These are phyloP conservation scores for Acrocalymma vagum DNA, from an alignment of 2,329 filamentous ascomycete genomes.

Conservation along the genomic window DNA sequence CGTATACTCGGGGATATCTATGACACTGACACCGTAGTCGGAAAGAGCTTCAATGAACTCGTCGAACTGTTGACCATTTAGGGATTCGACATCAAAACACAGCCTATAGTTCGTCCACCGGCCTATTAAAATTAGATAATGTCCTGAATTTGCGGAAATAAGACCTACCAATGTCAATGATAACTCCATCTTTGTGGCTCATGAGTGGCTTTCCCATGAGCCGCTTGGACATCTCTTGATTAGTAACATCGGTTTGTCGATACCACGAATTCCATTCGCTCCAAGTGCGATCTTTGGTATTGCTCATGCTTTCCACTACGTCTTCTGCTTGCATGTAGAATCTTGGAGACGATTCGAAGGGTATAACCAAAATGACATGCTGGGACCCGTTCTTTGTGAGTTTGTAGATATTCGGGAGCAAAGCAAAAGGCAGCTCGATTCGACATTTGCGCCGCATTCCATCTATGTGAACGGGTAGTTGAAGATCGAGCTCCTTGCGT, in stretches of 20 bases:
- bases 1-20: slow-evolving; percentile 54
- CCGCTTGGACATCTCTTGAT: slow-evolving; percentile 38
- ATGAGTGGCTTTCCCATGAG: slow-evolving; percentile 30
- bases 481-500: slow-evolving; percentile 54
- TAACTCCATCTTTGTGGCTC: slow-evolving; percentile 54
- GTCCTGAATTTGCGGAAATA: slow-evolving; percentile 7
- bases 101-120: slow-evolving; percentile 71
- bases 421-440: slow-evolving; percentile 55
- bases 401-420: slow-evolving; percentile 52
- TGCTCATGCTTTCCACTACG: slow-evolving; percentile 16
- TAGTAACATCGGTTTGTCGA: slow-evolving; percentile 70
- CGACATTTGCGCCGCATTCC: slow-evolving; percentile 40
- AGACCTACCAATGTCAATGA: slow-evolving; percentile 67
- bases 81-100: slow-evolving; percentile 50
- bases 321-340: slow-evolving; percentile 50
- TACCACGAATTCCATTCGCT: slow-evolving; percentile 66
- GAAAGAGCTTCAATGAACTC: slow-evolving; percentile 64
- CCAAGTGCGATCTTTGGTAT: slow-evolving; percentile 55
- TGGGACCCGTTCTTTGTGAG: slow-evolving; percentile 12
- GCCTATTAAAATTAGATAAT: slow-evolving; percentile 46
- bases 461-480: slow-evolving; percentile 49
- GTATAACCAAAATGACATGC: slow-evolving; percentile 37
- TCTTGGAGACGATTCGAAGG: slow-evolving; percentile 49
- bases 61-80: slow-evolving; percentile 46
- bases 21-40: slow-evolving; percentile 75